These are phyloP conservation scores for Teunomyces panamensis DNA, from an alignment of 805 yeast species.

Conservation along the genomic window DNA sequence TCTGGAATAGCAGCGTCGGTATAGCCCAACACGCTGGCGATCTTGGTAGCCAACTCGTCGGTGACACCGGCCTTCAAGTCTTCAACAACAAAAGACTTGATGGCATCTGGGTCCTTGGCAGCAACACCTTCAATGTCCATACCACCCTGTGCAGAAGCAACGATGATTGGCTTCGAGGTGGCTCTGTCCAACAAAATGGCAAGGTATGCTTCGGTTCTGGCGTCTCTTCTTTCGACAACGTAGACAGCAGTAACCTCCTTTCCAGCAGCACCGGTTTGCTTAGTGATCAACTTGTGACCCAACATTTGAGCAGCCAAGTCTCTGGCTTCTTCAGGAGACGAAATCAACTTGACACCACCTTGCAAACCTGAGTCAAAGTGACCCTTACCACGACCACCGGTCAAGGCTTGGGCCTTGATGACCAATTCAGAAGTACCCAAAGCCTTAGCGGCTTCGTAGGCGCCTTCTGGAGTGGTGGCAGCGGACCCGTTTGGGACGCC, in stretches of 20 bases:
- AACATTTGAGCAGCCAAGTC: constrained; percentile 87
- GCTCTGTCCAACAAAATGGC: constrained; percentile 95
- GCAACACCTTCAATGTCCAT: constrained; percentile 99
- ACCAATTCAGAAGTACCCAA: constrained; percentile 81
- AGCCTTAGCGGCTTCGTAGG: constrained; percentile 74
- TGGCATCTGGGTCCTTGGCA: constrained; percentile 82
- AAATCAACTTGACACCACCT: constrained; percentile 93
- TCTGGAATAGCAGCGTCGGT: constrained; percentile 71
- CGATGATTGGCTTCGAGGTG: constrained; percentile 85
- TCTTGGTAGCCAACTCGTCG: constrained; percentile 66
- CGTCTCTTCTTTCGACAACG: constrained; percentile 91
- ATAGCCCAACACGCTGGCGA: constrained; percentile 83
- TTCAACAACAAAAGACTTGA: constrained; percentile 81
- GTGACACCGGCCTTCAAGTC: constrained; percentile 72
- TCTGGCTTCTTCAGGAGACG: constrained; percentile 81
- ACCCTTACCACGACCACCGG: constrained; percentile 99
- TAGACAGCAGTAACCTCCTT: constrained; percentile 96
- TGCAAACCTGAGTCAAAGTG: constrained; percentile 92
- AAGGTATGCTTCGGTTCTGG: constrained; percentile 90
- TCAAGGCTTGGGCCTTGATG: constrained; percentile 95
- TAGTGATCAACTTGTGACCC: constrained; percentile 89
- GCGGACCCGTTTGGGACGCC: constrained; percentile 91
- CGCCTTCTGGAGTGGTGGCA: constrained; percentile 86
- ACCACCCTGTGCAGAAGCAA: constrained; percentile 98
- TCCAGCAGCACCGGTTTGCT: constrained; percentile 97